These are phyloP conservation scores for Flaveria trinervia DNA, from an alignment of 129 eudicot species.

Conservation along the genomic window DNA sequence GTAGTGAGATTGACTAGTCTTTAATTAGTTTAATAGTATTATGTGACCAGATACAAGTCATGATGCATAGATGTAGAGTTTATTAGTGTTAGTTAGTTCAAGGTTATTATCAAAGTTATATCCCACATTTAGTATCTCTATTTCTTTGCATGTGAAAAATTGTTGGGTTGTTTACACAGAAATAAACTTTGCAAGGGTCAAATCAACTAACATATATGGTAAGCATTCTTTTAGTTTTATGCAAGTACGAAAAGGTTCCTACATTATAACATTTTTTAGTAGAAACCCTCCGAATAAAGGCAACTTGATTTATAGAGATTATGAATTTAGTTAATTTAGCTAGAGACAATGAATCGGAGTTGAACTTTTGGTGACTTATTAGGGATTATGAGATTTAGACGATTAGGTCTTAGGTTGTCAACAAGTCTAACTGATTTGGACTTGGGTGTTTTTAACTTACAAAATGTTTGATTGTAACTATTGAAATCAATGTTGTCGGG, in stretches of 20 bases:
- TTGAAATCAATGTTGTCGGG: too few relatives aligned
- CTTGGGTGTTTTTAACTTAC: too few relatives aligned
- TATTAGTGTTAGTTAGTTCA: background rate
- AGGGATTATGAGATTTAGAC: too few relatives aligned
- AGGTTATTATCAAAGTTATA: background rate
- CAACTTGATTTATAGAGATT: background rate
- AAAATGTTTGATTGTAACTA: too few relatives aligned
- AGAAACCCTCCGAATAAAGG: background rate
- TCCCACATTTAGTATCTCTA: conserved; percentile 1
- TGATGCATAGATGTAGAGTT: background rate
- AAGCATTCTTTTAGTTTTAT: conserved; percentile 14
- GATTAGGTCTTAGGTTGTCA: too few relatives aligned
- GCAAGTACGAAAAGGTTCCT: background rate
- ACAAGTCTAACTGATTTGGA: too few relatives aligned
- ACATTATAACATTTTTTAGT: background rate
- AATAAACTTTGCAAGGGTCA: conserved; percentile 23
- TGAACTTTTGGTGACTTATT: background rate
- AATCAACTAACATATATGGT: conserved; percentile 21
- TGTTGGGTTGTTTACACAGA: conserved; percentile 28
- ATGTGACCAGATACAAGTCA: background rate
- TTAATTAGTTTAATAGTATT: background rate
- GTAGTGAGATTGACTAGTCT: too few relatives aligned
- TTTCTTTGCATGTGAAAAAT: conserved; percentile 14
- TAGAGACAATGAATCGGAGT: background rate
- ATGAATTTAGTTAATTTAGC: conserved; percentile 8